Conservation (phyloP, 2,329 filamentous ascomycete species). For the Rhynchosporium secalis region DNA sequence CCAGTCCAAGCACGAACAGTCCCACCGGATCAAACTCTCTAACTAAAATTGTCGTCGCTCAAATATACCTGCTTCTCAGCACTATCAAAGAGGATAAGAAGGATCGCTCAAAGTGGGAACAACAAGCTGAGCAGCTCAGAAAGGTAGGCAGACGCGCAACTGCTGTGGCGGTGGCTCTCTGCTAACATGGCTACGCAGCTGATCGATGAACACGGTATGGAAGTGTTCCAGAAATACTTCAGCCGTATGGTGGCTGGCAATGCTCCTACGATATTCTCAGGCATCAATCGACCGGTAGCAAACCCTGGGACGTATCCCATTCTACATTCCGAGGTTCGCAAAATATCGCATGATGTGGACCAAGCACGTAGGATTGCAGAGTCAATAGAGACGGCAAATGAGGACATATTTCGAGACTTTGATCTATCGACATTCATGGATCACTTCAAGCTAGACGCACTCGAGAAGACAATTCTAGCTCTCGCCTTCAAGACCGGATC, state of each 20-base stretch:
- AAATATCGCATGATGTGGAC: constrained; percentile 75
- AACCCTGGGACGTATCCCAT: constrained; percentile 82
- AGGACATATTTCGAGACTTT: constrained; percentile 93
- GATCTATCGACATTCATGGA: constrained; percentile 95
- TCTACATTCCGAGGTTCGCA: constrained; percentile 79
- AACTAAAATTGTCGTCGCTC: constrained; percentile 90
- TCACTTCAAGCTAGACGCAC: constrained; percentile 88
- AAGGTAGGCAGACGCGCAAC: constrained; percentile 61
- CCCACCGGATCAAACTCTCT: constrained; percentile 61
- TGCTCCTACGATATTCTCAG: constrained; percentile 86
- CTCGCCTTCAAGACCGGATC: constrained; percentile 84
- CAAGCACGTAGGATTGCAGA: constrained; percentile 92
- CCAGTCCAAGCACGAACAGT: constrained; percentile 41
- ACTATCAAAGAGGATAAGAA: constrained; percentile 88
- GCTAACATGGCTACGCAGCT: constrained; percentile 55
- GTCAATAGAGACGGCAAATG: constrained; percentile 84
- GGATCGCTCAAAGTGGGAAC: constrained; percentile 87
- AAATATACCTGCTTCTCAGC: constrained; percentile 91
- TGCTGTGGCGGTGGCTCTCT: background rate
- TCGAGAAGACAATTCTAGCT: constrained; percentile 84
- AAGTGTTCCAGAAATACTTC: constrained; percentile 96
- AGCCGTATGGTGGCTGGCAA: constrained; percentile 88
- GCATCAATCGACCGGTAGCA: constrained; percentile 69
- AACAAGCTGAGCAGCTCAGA: constrained; percentile 85
- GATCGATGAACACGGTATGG: constrained; percentile 98